A percentile compares a stretch with the other conserved stretches of the same genome.
These are phyloP conservation scores for Phytophthora palmivora DNA, from an alignment of 352 stramenopile species.

Conservation along the genomic window DNA sequence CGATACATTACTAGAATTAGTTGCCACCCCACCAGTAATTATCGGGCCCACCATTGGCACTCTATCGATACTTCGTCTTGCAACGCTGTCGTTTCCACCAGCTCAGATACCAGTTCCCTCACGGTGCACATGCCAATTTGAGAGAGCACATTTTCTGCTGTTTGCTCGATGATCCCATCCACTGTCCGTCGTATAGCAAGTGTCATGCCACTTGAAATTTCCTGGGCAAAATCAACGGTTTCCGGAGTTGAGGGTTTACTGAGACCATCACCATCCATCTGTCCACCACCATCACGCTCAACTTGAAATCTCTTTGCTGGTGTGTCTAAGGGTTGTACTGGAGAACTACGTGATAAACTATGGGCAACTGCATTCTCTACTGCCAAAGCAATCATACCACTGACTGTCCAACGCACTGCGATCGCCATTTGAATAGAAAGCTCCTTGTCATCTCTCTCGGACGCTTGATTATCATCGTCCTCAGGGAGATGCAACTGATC, in stretches of 20 bases:
- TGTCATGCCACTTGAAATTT: conserved; percentile 36
- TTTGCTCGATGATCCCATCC: conserved; percentile 38
- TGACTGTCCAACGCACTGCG: conserved; percentile 49
- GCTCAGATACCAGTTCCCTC: conserved; percentile 17
- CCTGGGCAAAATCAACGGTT: conserved; percentile 6
- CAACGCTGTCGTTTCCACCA: conserved; percentile 4
- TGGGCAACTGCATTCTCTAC: conserved; percentile 41
- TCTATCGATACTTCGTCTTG: background rate
- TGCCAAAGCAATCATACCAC: conserved; percentile 49
- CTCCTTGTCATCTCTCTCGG: conserved; percentile 7
- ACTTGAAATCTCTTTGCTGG: background rate
- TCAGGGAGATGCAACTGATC: conserved; percentile 12
- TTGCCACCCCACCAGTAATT: background rate
- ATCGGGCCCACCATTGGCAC: background rate
- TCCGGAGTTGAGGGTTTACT: background rate
- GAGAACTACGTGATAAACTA: conserved; percentile 3
- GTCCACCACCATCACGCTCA: background rate
- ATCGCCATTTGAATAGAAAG: conserved; percentile 56
- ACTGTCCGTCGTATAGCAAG: conserved; percentile 39
- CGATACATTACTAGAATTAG: background rate
- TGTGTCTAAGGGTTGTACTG: background rate
- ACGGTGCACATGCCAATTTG: conserved; percentile 19
- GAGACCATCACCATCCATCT: background rate
- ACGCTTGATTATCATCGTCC: conserved; percentile 14
- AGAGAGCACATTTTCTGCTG: conserved; percentile 21